Evolutionary conservation across 2,329 filamentous ascomycete genomes (phyloP).

Genomic region (Nannizziopsis barbatae): DNA sequence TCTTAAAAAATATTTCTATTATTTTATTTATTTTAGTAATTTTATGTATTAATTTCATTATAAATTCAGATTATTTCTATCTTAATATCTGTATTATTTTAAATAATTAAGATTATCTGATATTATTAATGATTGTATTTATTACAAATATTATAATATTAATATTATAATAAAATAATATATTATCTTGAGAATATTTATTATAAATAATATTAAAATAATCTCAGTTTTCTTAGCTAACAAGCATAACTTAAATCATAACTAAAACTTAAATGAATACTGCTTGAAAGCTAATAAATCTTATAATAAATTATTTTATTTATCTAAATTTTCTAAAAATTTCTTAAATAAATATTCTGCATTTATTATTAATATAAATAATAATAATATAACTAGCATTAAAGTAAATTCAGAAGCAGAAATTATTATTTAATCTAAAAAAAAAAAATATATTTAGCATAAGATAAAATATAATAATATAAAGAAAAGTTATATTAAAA

Average conservation of each 20-base stretch:
- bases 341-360: conserved; percentile 1
- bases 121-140: conserved; percentile 16
- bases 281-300: conserved; percentile 5
- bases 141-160: conserved; percentile 27
- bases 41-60: background rate
- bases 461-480: conserved; percentile 7
- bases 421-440: conserved; percentile 41
- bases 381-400: conserved; percentile 27
- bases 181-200: conserved; percentile 33
- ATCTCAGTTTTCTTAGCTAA: conserved; percentile 20
- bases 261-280: conserved; percentile 1
- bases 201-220: conserved; percentile 39
- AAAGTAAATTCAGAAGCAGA: conserved; percentile 40
- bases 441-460: conserved; percentile 33
- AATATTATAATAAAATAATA: conserved; percentile 36
- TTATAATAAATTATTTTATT: conserved; percentile 1
- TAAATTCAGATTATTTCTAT: background rate
- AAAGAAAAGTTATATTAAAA: conserved; percentile 23
- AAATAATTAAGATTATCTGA: conserved; percentile 1
- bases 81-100: conserved; percentile 1
- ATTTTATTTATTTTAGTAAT: background rate
- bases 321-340: background rate
- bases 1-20: background rate
- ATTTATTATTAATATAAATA: conserved; percentile 5
- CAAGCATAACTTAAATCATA: too few species aligned